These are phyloP conservation scores for Wickerhamomyces silvicola DNA, from an alignment of 805 yeast species.

Conservation along the genomic window DNA sequence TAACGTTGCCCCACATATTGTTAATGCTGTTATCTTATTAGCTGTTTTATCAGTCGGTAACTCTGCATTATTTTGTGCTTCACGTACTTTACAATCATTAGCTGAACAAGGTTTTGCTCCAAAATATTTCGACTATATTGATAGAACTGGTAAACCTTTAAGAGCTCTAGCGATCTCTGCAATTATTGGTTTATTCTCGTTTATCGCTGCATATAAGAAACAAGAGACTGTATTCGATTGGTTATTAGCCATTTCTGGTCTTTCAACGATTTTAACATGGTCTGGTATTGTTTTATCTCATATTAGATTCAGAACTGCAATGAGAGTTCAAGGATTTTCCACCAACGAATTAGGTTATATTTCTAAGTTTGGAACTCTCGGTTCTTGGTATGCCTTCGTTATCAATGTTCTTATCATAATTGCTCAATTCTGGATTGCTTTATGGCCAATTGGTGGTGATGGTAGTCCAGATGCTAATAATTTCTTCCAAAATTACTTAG, in stretches of 20 bases:
- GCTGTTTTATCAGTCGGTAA: constrained; percentile 75
- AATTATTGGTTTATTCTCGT: constrained; percentile 53
- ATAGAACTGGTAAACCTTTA: constrained; percentile 54
- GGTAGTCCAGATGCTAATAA: constrained; percentile 29
- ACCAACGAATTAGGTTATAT: constrained; percentile 45
- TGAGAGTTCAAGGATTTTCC: constrained; percentile 47
- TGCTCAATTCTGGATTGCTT: constrained; percentile 63
- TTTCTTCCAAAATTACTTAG: constrained; percentile 52
- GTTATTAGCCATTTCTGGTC: constrained; percentile 56
- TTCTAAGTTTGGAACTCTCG: constrained; percentile 46
- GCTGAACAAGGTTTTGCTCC: constrained; percentile 72
- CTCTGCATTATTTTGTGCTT: constrained; percentile 67
- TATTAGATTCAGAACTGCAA: constrained; percentile 52
- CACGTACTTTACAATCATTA: constrained; percentile 61
- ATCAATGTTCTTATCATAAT: constrained; percentile 44
- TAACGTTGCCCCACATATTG: constrained; percentile 59
- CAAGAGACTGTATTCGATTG: constrained; percentile 55
- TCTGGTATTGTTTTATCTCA: constrained; percentile 49
- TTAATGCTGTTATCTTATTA: constrained; percentile 67
- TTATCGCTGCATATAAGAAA: constrained; percentile 58
- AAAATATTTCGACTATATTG: constrained; percentile 41
- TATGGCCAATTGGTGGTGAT: constrained; percentile 47
- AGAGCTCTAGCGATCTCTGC: constrained; percentile 47
- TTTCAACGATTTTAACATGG: constrained; percentile 62
- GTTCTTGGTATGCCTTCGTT: constrained; percentile 44